Base-by-base conservation (phyloP, 2,329 filamentous ascomycete genomes). In the Epichloe typhina region DNA sequence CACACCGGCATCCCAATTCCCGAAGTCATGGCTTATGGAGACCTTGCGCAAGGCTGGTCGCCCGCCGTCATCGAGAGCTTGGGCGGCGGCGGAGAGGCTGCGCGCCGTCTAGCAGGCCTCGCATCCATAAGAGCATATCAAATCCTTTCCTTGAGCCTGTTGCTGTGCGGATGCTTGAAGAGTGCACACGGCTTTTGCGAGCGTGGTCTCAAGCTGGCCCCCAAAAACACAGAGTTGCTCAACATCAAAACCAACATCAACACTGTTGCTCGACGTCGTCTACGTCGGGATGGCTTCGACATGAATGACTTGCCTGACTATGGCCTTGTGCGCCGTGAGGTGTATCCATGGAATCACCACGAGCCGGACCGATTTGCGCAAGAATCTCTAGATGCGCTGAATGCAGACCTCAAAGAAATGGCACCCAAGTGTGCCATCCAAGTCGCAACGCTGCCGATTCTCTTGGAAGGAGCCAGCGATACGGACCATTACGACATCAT, bases 361-460 rank as follows among this genome's bases (percentile, higher is more conserved):
- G 82, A 85, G 61, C 80, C 85, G 3, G 82, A 90, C 60, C 79
- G 86, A 21, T 84, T 84, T 59, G 80, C 83, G 3, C 69, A 77
- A 37, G 80, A 84, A 57, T 84, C 84, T 1, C 69, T 97, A 23
- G 67, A 75, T 0, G 75, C 83, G 47, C 70, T 97, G 43, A 97
- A 97, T 61, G 66, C 71, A 21, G 73, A 84, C 56, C 74, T 96
- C 57, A 68, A 73, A 26, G 66, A 69, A 2, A 81, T 88, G 50
- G 88, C 89, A 1, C 85, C 88, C 1, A 91, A 88, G 61, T 86
- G 91, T 54, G 86, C 87, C 55, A 86, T 95, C 33, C 78, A 80
- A 52, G 83, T 84, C 3, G 82, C 88, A 0, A 77, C 83, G 35
- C 70, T 98, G 4, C 93, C 91, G 1, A 72, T 86, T 0, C 69